These are phyloP conservation scores for Blastobotrys persicus DNA, from an alignment of 1,139 yeast genomes.

Conservation along the genomic window DNA sequence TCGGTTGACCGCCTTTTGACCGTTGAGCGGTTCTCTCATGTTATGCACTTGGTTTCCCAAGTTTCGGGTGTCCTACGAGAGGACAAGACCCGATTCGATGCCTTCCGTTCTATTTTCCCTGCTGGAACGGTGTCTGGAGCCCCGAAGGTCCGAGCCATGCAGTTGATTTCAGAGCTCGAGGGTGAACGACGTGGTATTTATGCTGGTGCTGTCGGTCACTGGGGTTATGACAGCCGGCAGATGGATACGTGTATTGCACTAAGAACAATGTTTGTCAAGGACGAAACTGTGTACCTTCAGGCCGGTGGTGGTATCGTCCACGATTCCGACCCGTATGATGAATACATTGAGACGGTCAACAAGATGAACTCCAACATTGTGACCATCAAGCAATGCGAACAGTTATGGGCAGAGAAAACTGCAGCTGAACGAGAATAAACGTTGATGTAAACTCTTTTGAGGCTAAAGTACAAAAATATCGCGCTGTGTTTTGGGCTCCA, in stretches of 20 bases:
- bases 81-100: constrained; percentile 89
- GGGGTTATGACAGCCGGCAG: constrained; percentile 89
- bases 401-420: constrained; percentile 52
- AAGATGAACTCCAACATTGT: constrained; percentile 92
- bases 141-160: constrained; percentile 96
- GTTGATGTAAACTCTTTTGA: background rate
- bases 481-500: too few relatives aligned
- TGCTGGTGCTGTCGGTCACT: constrained; percentile 99
- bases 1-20: constrained; percentile 84
- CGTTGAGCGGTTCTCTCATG: constrained; percentile 94
- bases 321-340: constrained; percentile 94
- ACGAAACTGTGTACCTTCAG: constrained; percentile 86
- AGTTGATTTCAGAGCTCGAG: constrained; percentile 83
- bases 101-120: constrained; percentile 94
- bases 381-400: constrained; percentile 87
- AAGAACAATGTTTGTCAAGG: constrained; percentile 93
- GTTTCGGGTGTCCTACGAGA: constrained; percentile 85
- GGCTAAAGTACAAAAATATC: constrained; percentile 1
- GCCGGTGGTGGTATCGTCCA: constrained; percentile 98
- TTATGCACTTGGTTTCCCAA: constrained; percentile 92
- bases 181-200: constrained; percentile 92
- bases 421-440: background rate
- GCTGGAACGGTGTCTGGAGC: constrained; percentile 99
- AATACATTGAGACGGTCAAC: constrained; percentile 93
- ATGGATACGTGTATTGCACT: constrained; percentile 98